Evolutionary conservation across 208 protist species (phyloP).

Genomic region (Endotrypanum monterogeii): DNA sequence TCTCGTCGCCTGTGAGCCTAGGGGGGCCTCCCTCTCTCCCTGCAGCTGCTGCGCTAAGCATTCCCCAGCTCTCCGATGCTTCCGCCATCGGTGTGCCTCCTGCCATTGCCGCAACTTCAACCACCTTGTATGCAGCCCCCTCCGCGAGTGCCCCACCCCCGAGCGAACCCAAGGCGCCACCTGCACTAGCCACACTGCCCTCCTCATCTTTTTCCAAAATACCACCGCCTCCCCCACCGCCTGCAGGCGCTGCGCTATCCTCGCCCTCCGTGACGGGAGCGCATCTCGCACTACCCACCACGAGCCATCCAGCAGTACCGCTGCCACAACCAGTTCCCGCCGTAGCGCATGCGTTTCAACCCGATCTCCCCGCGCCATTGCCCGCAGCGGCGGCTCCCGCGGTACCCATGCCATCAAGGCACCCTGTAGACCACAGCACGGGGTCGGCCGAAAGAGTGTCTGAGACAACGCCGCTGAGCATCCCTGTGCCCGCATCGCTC

Average conservation of each 20-base stretch:
- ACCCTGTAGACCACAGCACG: constrained; percentile 18
- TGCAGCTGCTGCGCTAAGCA: neutral
- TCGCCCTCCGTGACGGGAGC: neutral
- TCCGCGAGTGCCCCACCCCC: neutral
- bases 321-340: neutral
- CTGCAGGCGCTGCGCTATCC: neutral
- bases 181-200: neutral
- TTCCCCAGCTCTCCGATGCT: neutral
- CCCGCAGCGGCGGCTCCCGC: neutral
- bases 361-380: too few relatives aligned
- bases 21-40: neutral
- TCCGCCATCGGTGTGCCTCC: neutral
- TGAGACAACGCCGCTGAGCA: constrained; percentile 36
- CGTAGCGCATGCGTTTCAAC: neutral
- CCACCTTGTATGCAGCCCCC: neutral
- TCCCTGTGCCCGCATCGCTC: constrained; percentile 38
- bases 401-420: constrained; percentile 8
- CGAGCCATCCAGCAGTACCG: too few relatives aligned
- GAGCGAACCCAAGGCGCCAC: constrained; percentile 1
- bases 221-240: neutral
- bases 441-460: constrained; percentile 1
- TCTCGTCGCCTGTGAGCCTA: neutral
- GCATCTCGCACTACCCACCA: neutral
- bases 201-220: neutral
- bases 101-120: neutral